phyloP scores from a whole-genome alignment of 148 eudicot genomes.

The Rhododendron ferrugineum region DNA sequence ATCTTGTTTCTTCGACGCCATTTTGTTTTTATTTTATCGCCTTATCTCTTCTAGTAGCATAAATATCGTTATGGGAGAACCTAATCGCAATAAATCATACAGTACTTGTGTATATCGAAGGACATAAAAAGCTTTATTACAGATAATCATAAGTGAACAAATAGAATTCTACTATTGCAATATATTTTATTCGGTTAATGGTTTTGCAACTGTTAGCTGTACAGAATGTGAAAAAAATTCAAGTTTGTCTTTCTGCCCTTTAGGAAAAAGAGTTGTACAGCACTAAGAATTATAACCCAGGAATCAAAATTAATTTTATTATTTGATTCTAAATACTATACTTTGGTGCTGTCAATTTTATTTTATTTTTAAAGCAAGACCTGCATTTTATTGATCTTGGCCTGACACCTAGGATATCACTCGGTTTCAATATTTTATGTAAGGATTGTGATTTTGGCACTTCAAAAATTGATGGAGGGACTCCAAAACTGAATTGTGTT shows the following conservation, averaged over 20 bases:
- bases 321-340: neutral
- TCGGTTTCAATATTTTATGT: too few relatives aligned
- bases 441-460: too few relatives aligned
- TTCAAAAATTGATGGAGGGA: too few relatives aligned
- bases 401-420: too few relatives aligned
- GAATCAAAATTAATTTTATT: neutral
- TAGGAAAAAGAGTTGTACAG: neutral
- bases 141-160: neutral
- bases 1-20: neutral
- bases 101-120: neutral
- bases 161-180: neutral
- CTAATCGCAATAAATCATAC: neutral
- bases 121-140: neutral
- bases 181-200: neutral
- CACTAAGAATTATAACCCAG: neutral
- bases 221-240: neutral
- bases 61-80: neutral
- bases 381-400: too few relatives aligned
- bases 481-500: too few relatives aligned
- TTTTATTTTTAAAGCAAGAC: neutral
- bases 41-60: neutral
- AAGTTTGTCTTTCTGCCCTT: neutral
- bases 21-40: neutral
- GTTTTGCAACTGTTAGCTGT: neutral
- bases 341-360: neutral